phyloP scores from a whole-genome alignment of 2,329 filamentous ascomycete species.

The Claviceps sp. region DNA sequence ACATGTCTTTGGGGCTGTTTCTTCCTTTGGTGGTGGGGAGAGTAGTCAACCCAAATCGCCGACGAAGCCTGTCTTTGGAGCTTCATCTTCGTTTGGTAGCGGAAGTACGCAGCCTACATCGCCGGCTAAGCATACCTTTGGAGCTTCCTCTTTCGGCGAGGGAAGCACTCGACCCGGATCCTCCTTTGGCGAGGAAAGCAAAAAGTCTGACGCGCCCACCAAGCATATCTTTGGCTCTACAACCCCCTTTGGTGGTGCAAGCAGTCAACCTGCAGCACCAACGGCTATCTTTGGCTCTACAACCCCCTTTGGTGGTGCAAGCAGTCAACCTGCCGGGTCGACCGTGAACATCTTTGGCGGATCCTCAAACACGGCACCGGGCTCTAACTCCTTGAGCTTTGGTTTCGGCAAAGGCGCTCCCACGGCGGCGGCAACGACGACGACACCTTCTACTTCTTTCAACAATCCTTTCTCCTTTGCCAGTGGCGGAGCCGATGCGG shows the following conservation, averaged over 20 bases:
- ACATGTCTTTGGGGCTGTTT: too few species aligned
- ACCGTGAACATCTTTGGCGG: too few species aligned
- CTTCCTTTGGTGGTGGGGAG: too few species aligned
- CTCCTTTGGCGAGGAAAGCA: too few species aligned
- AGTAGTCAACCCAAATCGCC: too few species aligned
- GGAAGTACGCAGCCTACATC: too few species aligned
- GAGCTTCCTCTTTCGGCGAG: too few species aligned
- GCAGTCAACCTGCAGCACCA: constrained; percentile 10
- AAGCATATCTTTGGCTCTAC: constrained; percentile 18
- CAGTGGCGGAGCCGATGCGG: constrained; percentile 12
- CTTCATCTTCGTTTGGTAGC: too few species aligned
- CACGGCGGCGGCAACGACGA: constrained; percentile 4
- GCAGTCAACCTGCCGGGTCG: background rate
- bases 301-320: constrained; percentile 14
- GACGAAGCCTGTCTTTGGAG: too few species aligned
- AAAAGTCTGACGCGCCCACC: constrained; percentile 10
- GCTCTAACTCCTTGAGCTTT: constrained; percentile 20
- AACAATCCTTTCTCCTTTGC: constrained; percentile 27
- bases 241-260: constrained; percentile 14
- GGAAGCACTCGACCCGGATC: too few species aligned
- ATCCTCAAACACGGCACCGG: constrained; percentile 10
- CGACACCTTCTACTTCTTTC: constrained; percentile 17
- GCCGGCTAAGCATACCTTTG: too few species aligned
- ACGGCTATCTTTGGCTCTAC: constrained; percentile 24
- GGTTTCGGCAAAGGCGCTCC: constrained; percentile 10